These are phyloP conservation scores for Ophiostoma ips DNA, from an alignment of 2,329 filamentous ascomycete genomes.

Conservation along the genomic window DNA sequence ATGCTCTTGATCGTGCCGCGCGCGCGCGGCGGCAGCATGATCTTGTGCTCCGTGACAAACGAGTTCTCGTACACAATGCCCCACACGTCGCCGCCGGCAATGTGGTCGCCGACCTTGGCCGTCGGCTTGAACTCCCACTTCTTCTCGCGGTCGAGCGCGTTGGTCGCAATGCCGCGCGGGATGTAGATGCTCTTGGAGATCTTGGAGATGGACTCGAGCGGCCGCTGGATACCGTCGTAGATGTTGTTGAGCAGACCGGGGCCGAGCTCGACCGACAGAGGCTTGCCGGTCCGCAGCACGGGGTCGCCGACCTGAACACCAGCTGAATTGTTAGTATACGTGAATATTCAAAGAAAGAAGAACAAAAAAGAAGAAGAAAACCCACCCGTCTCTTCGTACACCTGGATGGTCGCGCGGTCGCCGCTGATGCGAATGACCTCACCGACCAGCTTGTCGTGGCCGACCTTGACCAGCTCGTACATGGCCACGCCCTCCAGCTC, in stretches of 20 bases:
- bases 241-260: constrained; percentile 97
- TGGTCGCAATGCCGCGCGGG: constrained; percentile 78
- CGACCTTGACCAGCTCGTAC: constrained; percentile 96
- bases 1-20: constrained; percentile 87
- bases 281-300: constrained; percentile 81
- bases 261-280: constrained; percentile 90
- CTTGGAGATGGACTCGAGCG: constrained; percentile 70
- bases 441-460: constrained; percentile 80
- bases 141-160: constrained; percentile 76
- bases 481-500: constrained; percentile 98
- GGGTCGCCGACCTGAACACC: constrained; percentile 94
- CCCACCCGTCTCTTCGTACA: constrained; percentile 96
- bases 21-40: constrained; percentile 79
- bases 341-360: neutral
- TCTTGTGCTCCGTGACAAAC: constrained; percentile 83
- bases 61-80: constrained; percentile 93
- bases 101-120: constrained; percentile 91
- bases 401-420: constrained; percentile 94
- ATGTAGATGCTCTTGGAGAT: constrained; percentile 87
- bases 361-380: neutral
- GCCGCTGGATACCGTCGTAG: constrained; percentile 97
- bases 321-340: constrained; percentile 35
- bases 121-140: constrained; percentile 93
- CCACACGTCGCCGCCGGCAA: constrained; percentile 92
- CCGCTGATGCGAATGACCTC: constrained; percentile 96